Base-by-base conservation (phyloP, 2,329 filamentous ascomycete species). In the Xylaria sp. region DNA sequence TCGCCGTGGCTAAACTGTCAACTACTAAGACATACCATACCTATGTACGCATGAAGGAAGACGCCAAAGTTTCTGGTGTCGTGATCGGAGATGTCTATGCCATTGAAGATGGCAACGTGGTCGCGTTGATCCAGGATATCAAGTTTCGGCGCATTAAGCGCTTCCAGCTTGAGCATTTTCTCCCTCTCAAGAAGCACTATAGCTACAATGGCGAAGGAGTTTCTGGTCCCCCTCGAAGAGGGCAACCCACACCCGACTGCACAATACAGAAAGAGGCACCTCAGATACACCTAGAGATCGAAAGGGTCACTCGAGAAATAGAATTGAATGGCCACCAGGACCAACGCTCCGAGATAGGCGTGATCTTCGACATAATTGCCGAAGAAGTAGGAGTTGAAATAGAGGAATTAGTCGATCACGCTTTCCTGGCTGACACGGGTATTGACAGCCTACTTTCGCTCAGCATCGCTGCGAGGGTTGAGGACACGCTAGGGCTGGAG, bases 141-240 rank as follows among this genome's bases (percentile, higher is more conserved):
- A 37, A 15, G 33, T 37, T 37, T 37, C 33, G n/a, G n/a, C 33
- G 33, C 4, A 37, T 37, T 15, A 37, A 37, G 11, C 62, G 66
- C 7, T 40, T 25, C 21, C 51, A 68, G 33, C 56, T 71, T 4
- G 54, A 69, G 31, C 38, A 60, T 49, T 53, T 65, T 19, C 35
- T 65, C 3, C 62, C 65, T 5, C 15, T 33, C 3, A 41, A 15
- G 19, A 54, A 21, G n/a, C 21, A 19, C 9, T 9, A 37, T 4
- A 35, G n/a, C n/a, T 29, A 23, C 9, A 31, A 35, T 29, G 11
- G 11, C n/a, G 48, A 40, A n/a, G 10, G 1, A 41, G 23, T 2
- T 15, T 13, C 33, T 27, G 7, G 13, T 38, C 8, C 38, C 19
- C 11, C 19, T 13, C 3, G 13, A 27, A 38, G 27, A 54, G 40